phyloP scores from a whole-genome alignment of 2,329 filamentous ascomycete species.

The Cyphellophora europaea region DNA sequence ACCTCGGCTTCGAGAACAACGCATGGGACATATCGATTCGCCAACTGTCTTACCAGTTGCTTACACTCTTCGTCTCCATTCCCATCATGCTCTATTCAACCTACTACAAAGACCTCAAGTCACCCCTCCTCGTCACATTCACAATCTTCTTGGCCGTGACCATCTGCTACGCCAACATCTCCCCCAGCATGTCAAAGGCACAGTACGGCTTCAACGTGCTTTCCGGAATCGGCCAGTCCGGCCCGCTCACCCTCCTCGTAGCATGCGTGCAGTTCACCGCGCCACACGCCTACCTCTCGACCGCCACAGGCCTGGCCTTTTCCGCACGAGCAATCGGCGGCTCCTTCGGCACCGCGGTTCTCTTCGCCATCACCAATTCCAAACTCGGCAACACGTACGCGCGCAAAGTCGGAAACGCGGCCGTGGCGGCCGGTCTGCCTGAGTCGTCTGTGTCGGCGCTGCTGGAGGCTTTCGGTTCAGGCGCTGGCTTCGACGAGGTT shows the following conservation, averaged over 20 bases:
- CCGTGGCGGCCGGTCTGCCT: slow-evolving; percentile 34
- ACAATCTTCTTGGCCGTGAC: slow-evolving; percentile 38
- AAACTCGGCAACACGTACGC: slow-evolving; percentile 33
- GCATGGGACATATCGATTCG: slow-evolving; percentile 40
- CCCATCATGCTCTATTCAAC: slow-evolving; percentile 39
- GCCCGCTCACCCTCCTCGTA: slow-evolving; percentile 41
- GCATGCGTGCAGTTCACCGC: slow-evolving; percentile 45
- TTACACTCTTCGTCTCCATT: slow-evolving; percentile 32
- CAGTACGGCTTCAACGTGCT: slow-evolving; percentile 42
- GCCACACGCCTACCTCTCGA: slow-evolving; percentile 43
- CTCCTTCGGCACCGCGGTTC: slow-evolving; percentile 43
- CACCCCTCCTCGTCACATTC: slow-evolving; percentile 39
- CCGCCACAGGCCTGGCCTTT: slow-evolving; percentile 45
- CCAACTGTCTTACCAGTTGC: slow-evolving; percentile 36
- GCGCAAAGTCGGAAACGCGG: slow-evolving; percentile 30
- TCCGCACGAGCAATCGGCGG: slow-evolving; percentile 45
- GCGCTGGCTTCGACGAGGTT: slow-evolving; percentile 22
- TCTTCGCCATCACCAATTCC: slow-evolving; percentile 44
- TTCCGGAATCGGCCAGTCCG: slow-evolving; percentile 39
- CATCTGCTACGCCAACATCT: slow-evolving; percentile 38
- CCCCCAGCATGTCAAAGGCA: slow-evolving; percentile 32
- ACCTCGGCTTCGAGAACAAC: slow-evolving; percentile 39
- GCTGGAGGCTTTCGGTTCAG: slow-evolving; percentile 30
- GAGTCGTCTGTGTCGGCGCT: slow-evolving; percentile 27
- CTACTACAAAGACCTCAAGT: slow-evolving; percentile 39